Evolutionary conservation across 352 stramenopile species (phyloP).

Genomic region (Phytophthora fragariae): DNA sequence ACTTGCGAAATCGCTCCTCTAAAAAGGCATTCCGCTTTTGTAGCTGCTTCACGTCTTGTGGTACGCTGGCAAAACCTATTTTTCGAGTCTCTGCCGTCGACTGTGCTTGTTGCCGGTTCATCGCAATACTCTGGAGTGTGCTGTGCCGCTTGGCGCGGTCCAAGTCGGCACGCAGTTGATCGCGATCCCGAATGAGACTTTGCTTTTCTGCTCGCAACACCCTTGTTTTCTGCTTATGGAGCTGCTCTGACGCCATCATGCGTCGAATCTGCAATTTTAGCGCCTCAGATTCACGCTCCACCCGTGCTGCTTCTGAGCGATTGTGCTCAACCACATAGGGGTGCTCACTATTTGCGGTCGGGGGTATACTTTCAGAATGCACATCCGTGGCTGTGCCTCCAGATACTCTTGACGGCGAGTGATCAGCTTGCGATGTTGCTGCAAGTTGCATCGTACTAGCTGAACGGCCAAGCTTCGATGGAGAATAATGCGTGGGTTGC

Average conservation of each 20-base stretch:
- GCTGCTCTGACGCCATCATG: conserved; percentile 83
- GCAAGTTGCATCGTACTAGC: conserved; percentile 26
- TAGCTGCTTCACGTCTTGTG: conserved; percentile 62
- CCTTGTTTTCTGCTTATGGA: conserved; percentile 76
- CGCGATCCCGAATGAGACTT: conserved; percentile 55
- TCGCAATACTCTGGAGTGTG: conserved; percentile 31
- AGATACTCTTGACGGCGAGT: conserved; percentile 6
- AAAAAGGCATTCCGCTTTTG: conserved; percentile 67
- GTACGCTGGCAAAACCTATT: conserved; percentile 2
- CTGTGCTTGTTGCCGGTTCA: conserved; percentile 22
- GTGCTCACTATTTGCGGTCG: conserved; percentile 54
- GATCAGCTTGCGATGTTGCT: conserved; percentile 7
- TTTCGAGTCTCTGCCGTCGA: conserved; percentile 16
- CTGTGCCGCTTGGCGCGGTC: conserved; percentile 43
- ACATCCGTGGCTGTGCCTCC: background rate
- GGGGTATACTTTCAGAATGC: conserved; percentile 13
- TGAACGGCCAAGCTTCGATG: conserved; percentile 28
- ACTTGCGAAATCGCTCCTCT: conserved; percentile 64
- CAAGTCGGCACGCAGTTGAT: conserved; percentile 55
- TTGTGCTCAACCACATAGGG: conserved; percentile 77
- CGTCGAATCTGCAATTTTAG: conserved; percentile 79
- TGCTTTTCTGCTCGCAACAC: conserved; percentile 55
- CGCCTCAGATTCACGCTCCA: conserved; percentile 64
- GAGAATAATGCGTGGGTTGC: conserved; percentile 34
- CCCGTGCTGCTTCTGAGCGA: conserved; percentile 53